Evolutionary conservation across 345 rosid species (phyloP).

Genomic region (Lumnitzera littorea): DNA sequence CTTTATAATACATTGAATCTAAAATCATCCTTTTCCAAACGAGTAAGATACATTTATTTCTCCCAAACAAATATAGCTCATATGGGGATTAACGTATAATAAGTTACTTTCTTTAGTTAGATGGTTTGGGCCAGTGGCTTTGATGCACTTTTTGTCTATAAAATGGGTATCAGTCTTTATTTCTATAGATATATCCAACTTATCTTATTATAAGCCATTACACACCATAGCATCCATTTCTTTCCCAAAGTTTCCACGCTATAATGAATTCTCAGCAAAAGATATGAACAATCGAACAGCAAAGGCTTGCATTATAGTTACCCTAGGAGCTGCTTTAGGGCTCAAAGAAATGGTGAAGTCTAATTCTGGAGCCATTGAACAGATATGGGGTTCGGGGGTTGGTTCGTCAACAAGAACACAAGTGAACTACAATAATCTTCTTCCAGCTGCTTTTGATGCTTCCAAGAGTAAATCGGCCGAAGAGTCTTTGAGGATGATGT

Average conservation of each 20-base stretch:
- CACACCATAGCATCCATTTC: too few relatives aligned
- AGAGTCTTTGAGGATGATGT: conserved; percentile 14
- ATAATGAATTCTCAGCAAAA: not conserved
- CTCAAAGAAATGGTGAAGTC: conserved; percentile 10
- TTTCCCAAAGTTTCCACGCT: too few relatives aligned
- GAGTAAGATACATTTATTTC: too few relatives aligned
- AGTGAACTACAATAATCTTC: not conserved
- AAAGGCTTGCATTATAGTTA: conserved; percentile 15
- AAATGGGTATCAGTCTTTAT: too few relatives aligned
- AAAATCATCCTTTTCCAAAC: too few relatives aligned
- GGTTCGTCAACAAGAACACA: conserved; percentile 1
- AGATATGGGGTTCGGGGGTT: conserved; percentile 7
- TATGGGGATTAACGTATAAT: too few relatives aligned
- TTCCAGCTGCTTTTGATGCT: not conserved
- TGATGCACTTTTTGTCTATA: too few relatives aligned
- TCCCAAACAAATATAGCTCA: too few relatives aligned
- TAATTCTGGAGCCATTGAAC: conserved; percentile 6
- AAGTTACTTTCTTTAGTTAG: not conserved
- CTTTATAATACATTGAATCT: too few relatives aligned
- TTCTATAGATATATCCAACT: too few relatives aligned
- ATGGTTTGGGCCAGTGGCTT: conserved; percentile 12
- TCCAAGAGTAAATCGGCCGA: conserved; percentile 8
- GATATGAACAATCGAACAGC: not conserved
- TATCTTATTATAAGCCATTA: too few relatives aligned
- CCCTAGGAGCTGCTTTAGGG: conserved; percentile 15